Evolutionary conservation across 129 eudicot species (phyloP).

Genomic region (Tagetes erecta): DNA sequence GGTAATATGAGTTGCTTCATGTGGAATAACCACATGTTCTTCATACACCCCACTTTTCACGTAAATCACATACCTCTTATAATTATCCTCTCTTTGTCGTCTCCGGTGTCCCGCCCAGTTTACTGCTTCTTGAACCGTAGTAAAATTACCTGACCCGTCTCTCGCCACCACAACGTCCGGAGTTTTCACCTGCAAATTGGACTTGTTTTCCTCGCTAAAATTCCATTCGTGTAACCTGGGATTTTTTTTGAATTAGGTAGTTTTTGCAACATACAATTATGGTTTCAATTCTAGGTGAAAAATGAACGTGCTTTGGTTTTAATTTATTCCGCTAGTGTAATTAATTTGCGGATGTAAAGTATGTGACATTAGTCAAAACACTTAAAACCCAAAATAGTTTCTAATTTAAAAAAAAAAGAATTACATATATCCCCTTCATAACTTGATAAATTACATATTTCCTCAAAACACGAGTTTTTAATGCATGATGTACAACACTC

Average conservation of each 20-base stretch:
- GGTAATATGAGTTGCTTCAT: constrained; percentile 28
- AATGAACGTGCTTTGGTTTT: no score
- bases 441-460: no score
- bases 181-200: not conserved
- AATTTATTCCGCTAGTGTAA: no score
- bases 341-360: no score
- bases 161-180: constrained; percentile 30
- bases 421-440: no score
- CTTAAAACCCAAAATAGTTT: no score
- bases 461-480: no score
- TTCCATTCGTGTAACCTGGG: not conserved
- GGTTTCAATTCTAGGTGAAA: no score
- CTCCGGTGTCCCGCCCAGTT: not conserved
- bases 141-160: constrained; percentile 36
- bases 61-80: constrained; percentile 44
- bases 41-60: constrained; percentile 64
- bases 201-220: not conserved
- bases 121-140: constrained; percentile 28
- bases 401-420: no score
- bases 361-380: no score
- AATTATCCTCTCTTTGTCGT: not conserved
- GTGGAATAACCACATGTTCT: constrained; percentile 42
- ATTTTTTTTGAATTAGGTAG: not conserved
- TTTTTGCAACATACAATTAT: no score
- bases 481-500: no score